phyloP scores from a whole-genome alignment of 495 filamentous ascomycete species.

The Thozetella sp. region DNA sequence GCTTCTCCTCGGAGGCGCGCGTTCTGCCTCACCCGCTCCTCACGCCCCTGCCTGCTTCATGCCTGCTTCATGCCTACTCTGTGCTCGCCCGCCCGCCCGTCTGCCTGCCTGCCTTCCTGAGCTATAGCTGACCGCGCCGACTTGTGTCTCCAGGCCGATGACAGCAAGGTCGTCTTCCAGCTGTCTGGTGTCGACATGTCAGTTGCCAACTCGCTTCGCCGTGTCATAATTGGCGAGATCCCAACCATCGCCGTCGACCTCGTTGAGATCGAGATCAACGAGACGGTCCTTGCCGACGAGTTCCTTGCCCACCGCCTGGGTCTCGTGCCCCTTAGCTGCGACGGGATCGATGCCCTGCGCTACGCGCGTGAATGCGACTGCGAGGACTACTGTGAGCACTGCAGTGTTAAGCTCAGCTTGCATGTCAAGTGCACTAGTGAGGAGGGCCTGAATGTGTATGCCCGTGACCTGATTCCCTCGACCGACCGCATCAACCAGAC shows the following conservation, averaged over 20 bases:
- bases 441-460: conserved; percentile 88
- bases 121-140: conserved; percentile 42
- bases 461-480: conserved; percentile 76
- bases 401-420: conserved; percentile 80
- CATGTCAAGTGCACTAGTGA: conserved; percentile 80
- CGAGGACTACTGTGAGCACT: conserved; percentile 88
- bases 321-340: conserved; percentile 83
- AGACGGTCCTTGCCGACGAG: conserved; percentile 92
- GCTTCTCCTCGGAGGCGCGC: conserved; percentile 9
- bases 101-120: not conserved
- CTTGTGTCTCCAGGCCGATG: conserved; percentile 61
- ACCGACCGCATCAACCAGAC: conserved; percentile 64
- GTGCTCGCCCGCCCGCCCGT: conserved; percentile 5
- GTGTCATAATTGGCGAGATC: conserved; percentile 90
- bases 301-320: conserved; percentile 93
- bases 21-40: not conserved
- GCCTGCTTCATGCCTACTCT: not conserved
- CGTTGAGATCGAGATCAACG: conserved; percentile 91
- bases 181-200: conserved; percentile 78
- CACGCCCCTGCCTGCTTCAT: not conserved
- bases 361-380: conserved; percentile 97
- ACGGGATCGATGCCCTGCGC: conserved; percentile 77
- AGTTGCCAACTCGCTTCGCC: conserved; percentile 93
- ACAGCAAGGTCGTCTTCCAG: conserved; percentile 52
- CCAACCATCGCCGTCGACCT: conserved; percentile 95